Percentiles rank a stretch among this genome's conserved stretches.
Conservation (phyloP, 352 stramenopile genomes). For the Phytophthora kernoviae region DNA sequence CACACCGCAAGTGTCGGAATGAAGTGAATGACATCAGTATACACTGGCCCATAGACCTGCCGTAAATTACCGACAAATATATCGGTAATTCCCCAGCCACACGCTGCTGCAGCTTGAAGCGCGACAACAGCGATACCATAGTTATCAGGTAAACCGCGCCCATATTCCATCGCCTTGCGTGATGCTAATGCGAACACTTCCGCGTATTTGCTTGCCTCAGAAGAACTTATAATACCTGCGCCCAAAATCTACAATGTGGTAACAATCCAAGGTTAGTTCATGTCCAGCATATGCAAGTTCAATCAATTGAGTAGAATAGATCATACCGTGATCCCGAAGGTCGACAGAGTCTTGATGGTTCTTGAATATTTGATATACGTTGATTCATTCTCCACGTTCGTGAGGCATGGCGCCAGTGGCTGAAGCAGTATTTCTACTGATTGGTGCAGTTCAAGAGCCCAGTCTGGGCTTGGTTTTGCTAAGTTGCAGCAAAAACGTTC, state of each 20-base stretch:
- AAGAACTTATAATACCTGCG: constrained; percentile 18
- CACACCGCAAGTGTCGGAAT: constrained; percentile 49
- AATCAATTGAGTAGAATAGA: constrained; percentile 1
- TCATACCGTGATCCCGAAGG: constrained; percentile 43
- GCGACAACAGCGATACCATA: constrained; percentile 30
- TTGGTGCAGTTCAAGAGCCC: constrained; percentile 26
- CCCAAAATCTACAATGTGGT: constrained; percentile 26
- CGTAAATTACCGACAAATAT: constrained; percentile 44
- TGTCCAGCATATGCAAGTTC: not conserved
- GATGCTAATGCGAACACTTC: constrained; percentile 28
- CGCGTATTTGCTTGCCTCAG: constrained; percentile 22
- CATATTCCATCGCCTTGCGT: constrained; percentile 28
- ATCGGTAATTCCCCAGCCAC: constrained; percentile 52
- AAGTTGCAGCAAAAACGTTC: constrained; percentile 36
- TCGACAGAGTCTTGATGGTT: constrained; percentile 16
- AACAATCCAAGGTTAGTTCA: constrained; percentile 9
- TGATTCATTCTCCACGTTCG: constrained; percentile 15
- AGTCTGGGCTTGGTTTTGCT: constrained; percentile 13
- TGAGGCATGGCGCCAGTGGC: constrained; percentile 17
- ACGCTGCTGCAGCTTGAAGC: constrained; percentile 46
- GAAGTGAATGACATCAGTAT: constrained; percentile 51
- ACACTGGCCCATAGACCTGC: constrained; percentile 39
- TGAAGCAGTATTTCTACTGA: constrained; percentile 23
- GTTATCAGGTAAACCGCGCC: constrained; percentile 23
- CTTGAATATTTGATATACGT: constrained; percentile 22